phyloP scores from a whole-genome alignment of 2,329 filamentous ascomycete species.

The Beauveria varroae region DNA sequence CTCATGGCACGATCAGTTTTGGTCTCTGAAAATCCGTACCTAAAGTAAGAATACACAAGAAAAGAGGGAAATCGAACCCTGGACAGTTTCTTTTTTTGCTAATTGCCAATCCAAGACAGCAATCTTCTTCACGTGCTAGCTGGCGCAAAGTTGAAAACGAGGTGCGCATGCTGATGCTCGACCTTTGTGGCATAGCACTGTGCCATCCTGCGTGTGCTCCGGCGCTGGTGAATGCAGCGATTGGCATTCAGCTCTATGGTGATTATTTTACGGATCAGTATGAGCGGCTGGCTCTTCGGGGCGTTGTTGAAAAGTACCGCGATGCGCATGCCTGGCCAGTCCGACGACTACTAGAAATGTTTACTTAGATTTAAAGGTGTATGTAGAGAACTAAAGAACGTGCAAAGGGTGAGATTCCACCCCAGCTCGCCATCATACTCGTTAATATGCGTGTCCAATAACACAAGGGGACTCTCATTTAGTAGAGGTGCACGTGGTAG shows the following conservation, averaged over 20 bases:
- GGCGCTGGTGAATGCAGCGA: conserved; percentile 30
- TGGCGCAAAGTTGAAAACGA: conserved; percentile 32
- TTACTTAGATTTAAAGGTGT: conserved; percentile 12
- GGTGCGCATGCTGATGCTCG: conserved; percentile 29
- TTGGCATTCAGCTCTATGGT: conserved; percentile 34
- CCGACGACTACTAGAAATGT: conserved; percentile 29
- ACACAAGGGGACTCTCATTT: too few relatives aligned
- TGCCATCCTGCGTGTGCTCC: conserved; percentile 31
- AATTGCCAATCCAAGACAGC: conserved; percentile 16
- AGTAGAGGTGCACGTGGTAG: too few relatives aligned
- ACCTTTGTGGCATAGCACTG: conserved; percentile 33
- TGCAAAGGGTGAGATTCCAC: too few relatives aligned
- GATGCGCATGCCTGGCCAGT: conserved; percentile 35
- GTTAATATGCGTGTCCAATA: not conserved
- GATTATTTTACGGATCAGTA: conserved; percentile 34
- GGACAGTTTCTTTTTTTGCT: not conserved
- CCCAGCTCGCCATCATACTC: not conserved
- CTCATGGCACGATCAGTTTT: conserved; percentile 33
- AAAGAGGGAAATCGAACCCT: too few relatives aligned
- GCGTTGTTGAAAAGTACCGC: conserved; percentile 36
- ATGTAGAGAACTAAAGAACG: not conserved
- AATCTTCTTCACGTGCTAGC: conserved; percentile 20
- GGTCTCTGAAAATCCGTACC: conserved; percentile 30
- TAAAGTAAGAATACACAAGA: conserved; percentile 21
- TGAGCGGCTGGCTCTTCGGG: conserved; percentile 28